phyloP scores from a whole-genome alignment of 305 asterid genomes.

The Fraxinus greggii region DNA sequence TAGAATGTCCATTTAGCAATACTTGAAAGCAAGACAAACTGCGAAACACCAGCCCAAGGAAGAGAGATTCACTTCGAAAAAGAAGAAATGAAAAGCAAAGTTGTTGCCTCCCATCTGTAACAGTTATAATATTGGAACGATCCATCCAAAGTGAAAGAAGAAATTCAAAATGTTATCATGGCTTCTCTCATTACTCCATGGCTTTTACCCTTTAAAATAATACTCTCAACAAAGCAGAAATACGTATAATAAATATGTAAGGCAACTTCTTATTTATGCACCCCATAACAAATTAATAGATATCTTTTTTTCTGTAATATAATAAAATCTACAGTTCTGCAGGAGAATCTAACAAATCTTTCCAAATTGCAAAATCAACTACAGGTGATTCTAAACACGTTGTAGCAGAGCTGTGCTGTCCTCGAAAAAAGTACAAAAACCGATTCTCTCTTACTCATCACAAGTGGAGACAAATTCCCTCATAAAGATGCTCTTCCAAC shows the following conservation, averaged over 20 bases:
- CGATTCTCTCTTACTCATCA: slow-evolving; percentile 36
- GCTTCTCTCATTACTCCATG: neutral
- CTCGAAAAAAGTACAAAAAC: slow-evolving; percentile 31
- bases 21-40: neutral
- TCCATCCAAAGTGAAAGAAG: neutral
- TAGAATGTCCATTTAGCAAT: neutral
- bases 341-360: slow-evolving; percentile 23
- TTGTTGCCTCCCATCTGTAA: neutral
- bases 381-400: slow-evolving; percentile 20
- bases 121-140: neutral
- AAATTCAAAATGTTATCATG: neutral
- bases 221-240: neutral
- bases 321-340: slow-evolving; percentile 27
- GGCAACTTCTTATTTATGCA: slow-evolving; percentile 22
- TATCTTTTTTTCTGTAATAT: slow-evolving; percentile 15
- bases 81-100: neutral
- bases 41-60: neutral
- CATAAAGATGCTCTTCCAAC: slow-evolving; percentile 11
- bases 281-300: slow-evolving; percentile 19
- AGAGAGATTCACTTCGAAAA: neutral
- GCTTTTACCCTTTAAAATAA: neutral
- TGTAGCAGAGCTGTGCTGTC: slow-evolving; percentile 28
- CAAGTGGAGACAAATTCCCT: slow-evolving; percentile 12
- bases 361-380: slow-evolving; percentile 45
- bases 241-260: neutral